Evolutionary conservation across 192 early-diverging fungal species (phyloP).

Genomic region (Powellomyces hirtus): DNA sequence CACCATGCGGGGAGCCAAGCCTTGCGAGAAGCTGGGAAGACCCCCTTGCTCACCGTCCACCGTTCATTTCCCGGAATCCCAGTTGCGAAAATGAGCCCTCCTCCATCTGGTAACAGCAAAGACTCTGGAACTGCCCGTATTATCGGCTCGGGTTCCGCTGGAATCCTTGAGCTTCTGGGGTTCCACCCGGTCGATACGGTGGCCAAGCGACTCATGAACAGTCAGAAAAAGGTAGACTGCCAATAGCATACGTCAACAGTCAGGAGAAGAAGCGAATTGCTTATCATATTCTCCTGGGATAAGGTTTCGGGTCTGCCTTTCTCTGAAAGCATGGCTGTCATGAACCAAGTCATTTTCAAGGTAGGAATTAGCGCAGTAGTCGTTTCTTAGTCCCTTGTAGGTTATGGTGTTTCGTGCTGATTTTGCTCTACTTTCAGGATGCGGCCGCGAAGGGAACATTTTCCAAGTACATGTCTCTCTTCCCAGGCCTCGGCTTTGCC

Average conservation of each 20-base stretch:
- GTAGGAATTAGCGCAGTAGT: slow-evolving; percentile 36
- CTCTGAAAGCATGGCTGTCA: slow-evolving; percentile 60
- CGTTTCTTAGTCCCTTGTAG: background rate
- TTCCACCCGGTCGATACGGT: slow-evolving; percentile 99
- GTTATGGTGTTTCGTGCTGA: background rate
- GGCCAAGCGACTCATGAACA: slow-evolving; percentile 96
- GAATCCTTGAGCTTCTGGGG: slow-evolving; percentile 89
- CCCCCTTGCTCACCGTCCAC: background rate
- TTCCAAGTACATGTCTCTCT: slow-evolving; percentile 88
- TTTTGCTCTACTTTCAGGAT: no score
- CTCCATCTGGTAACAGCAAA: slow-evolving; percentile 31
- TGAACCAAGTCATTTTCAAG: slow-evolving; percentile 89
- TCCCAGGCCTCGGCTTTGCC: slow-evolving; percentile 96
- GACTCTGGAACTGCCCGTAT: slow-evolving; percentile 89
- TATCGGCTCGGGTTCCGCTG: slow-evolving; percentile 85
- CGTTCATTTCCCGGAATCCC: background rate
- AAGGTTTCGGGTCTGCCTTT: slow-evolving; percentile 56
- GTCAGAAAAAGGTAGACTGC: slow-evolving; percentile 67
- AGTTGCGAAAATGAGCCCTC: slow-evolving; percentile 23
- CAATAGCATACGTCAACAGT: no score
- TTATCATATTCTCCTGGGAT: background rate
- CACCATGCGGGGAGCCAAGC: no score
- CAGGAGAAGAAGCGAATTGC: background rate
- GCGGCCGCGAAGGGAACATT: slow-evolving; percentile 70
- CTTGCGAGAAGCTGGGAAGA: no score